phyloP scores from a whole-genome alignment of 441 rosid genomes.

The Omphalea diandra region DNA sequence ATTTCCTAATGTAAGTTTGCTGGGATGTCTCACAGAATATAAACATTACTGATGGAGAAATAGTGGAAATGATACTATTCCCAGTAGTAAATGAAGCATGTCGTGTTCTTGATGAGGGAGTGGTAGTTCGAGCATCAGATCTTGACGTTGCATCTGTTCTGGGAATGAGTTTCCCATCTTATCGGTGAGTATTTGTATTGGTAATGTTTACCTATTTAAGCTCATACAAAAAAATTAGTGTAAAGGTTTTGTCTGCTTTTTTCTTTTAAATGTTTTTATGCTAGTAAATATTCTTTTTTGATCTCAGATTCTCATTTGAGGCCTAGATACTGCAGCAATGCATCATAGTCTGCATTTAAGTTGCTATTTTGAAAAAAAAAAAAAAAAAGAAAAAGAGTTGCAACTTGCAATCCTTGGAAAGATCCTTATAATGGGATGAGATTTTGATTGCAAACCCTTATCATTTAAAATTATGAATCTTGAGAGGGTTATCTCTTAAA shows the following conservation, averaged over 20 bases:
- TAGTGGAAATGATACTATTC: constrained; percentile 86
- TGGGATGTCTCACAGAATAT: constrained; percentile 54
- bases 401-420: no score
- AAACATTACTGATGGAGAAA: constrained; percentile 69
- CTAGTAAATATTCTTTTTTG: not conserved
- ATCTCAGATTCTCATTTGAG: not conserved
- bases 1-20: constrained; percentile 18
- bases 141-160: constrained; percentile 89
- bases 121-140: constrained; percentile 88
- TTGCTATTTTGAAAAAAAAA: no score
- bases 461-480: not conserved
- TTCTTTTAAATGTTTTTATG: no score
- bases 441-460: no score
- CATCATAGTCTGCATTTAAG: not conserved
- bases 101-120: constrained; percentile 83
- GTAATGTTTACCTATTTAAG: not conserved
- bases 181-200: constrained; percentile 51
- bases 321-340: not conserved
- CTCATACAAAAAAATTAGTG: not conserved
- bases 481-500: not conserved
- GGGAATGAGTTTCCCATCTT: constrained; percentile 98
- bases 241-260: not conserved
- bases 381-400: no score
- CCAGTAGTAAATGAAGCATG: constrained; percentile 97
- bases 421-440: no score